Base-by-base conservation (phyloP, 192 early-diverging fungal genomes). In the Coemansia sp. region DNA sequence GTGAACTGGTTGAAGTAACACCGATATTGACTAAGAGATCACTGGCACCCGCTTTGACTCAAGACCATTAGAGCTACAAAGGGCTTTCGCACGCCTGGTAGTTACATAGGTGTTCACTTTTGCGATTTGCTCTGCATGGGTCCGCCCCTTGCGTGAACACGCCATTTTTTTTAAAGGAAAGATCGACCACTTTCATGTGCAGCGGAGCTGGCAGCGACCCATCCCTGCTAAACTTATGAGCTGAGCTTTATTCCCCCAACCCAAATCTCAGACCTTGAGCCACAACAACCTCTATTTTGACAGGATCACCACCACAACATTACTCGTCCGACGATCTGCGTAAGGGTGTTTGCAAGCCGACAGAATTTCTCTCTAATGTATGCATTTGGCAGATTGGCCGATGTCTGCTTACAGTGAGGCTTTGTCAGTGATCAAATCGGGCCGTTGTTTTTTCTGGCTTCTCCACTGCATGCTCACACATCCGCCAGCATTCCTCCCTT, bases 191-290 rank as follows among this genome's bases (percentile, higher is more conserved):
- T 34, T 58, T 58, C 31, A 58, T 32, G 15, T 32, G 31, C 29
- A 17, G 31, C 17, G 29, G 55, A 58, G 55, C 25, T 55, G 51
- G 25, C 9, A 2, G 45, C 45, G 15, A 46, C 45, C 45, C 41
- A 42, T 42, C 4, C 41, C 41, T 12, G n/a, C 15, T 0, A 8
- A 25, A 29, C 4, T 55, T 55, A 58, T 58, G 55, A 58, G 55
- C 55, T 58, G 55, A 58, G 55, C 29, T 58, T 58, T 34, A 31
- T 17, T 32, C 29, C 55, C 55, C 55, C 31, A 58, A 53, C 19
- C 46, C 46, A 50, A 58, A 31, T 5, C 15, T 15, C 29, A 32
- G 31, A 15, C 55, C 27, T 15, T 32, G 55, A 58, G 27, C 55
- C 55, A 58, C 55, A n/a, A 29, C 29, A 31, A 5, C 6, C 17